Conservation (phyloP, 805 yeast genomes). For the Myxozyma neotropica region DNA sequence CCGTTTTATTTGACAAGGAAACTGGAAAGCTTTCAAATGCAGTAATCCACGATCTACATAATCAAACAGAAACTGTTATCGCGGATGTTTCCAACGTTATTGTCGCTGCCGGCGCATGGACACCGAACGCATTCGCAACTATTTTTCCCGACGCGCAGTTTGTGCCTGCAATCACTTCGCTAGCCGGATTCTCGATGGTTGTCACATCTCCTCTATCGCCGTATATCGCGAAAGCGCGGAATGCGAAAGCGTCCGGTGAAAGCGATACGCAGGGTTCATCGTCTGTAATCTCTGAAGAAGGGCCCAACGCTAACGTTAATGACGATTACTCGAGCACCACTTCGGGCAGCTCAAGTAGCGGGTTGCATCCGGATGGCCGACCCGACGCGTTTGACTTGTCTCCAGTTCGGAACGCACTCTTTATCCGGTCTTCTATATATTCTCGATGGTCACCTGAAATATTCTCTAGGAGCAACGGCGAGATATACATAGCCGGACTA, state of each 20-base stretch:
- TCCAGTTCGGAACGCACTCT: conserved; percentile 21
- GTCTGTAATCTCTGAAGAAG: neutral
- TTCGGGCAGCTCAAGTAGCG: neutral
- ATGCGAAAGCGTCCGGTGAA: neutral
- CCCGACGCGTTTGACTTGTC: neutral
- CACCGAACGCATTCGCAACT: conserved; percentile 21
- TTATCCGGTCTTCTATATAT: conserved; percentile 23
- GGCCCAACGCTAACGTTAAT: neutral
- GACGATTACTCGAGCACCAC: neutral
- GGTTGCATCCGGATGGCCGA: neutral
- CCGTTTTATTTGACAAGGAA: neutral
- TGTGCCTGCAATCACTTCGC: conserved; percentile 26
- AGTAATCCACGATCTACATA: conserved; percentile 12
- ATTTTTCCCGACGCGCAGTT: conserved; percentile 26
- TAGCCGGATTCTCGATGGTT: conserved; percentile 31
- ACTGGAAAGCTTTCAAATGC: conserved; percentile 17
- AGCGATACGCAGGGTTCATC: neutral
- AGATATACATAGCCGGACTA: conserved; percentile 33
- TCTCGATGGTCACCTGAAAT: conserved; percentile 33
- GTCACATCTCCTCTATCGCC: conserved; percentile 16
- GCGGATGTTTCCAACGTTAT: conserved; percentile 22
- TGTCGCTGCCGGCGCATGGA: conserved; percentile 35
- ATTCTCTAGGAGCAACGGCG: conserved; percentile 35
- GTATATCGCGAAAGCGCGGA: neutral
- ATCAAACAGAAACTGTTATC: conserved; percentile 5